A percentile compares a stretch with the other conserved stretches of the same genome.
phyloP scores from a whole-genome alignment of 2,329 filamentous ascomycete species.

The Penicillium fuscoglaucum region DNA sequence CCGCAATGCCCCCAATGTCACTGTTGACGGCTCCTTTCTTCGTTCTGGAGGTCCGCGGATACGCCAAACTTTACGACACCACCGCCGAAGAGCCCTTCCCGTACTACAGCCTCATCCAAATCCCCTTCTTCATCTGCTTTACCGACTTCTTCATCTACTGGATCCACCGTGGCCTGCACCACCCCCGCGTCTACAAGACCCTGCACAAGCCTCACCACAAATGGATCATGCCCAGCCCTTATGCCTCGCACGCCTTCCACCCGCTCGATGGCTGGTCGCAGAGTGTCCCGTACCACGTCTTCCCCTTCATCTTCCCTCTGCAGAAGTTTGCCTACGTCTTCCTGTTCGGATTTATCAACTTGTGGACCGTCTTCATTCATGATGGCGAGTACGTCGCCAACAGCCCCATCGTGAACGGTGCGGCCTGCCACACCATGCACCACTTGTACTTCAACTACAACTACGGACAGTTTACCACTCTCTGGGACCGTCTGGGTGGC shows the following conservation, averaged over 20 bases:
- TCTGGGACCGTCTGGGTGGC: constrained; percentile 85
- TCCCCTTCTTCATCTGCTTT: constrained; percentile 83
- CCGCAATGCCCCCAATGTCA: constrained; percentile 78
- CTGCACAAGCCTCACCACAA: constrained; percentile 98
- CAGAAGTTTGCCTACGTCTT: constrained; percentile 86
- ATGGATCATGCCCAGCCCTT: constrained; percentile 98
- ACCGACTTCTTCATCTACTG: constrained; percentile 91
- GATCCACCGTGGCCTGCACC: constrained; percentile 84
- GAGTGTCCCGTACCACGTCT: constrained; percentile 87
- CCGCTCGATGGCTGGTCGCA: constrained; percentile 88
- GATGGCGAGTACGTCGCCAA: constrained; percentile 94
- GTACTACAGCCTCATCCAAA: constrained; percentile 79
- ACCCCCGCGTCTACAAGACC: constrained; percentile 76
- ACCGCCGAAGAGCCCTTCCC: constrained; percentile 70
- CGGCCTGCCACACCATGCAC: constrained; percentile 93
- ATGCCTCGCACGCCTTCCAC: constrained; percentile 91
- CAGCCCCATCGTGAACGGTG: constrained; percentile 88
- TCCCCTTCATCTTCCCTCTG: constrained; percentile 87
- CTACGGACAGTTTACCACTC: constrained; percentile 90
- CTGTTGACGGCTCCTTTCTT: constrained; percentile 79
- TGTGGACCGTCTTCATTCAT: constrained; percentile 96
- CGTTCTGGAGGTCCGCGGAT: constrained; percentile 77
- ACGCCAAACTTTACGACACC: constrained; percentile 84
- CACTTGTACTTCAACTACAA: constrained; percentile 89
- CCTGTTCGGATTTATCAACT: constrained; percentile 89